phyloP scores from a whole-genome alignment of 2,329 filamentous ascomycete species.

The Aureobasidium namibiae region DNA sequence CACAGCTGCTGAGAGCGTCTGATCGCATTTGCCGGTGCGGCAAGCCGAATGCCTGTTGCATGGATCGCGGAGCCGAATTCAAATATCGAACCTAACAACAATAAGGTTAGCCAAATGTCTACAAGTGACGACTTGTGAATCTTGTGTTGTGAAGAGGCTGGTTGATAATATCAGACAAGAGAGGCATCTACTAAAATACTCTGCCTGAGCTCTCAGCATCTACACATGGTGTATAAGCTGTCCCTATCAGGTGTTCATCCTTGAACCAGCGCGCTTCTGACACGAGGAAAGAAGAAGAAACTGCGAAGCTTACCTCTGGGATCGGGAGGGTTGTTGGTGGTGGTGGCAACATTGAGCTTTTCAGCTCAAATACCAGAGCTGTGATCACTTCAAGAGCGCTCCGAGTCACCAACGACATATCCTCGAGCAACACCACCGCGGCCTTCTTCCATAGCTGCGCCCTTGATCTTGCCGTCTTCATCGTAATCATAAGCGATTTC shows the following conservation, averaged over 20 bases:
- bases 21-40: not conserved
- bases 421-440: slow-evolving; percentile 81
- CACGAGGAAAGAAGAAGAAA: slow-evolving; percentile 17
- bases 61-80: not conserved
- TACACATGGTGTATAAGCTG: slow-evolving; percentile 83
- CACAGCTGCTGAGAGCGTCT: not conserved
- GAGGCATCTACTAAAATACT: slow-evolving; percentile 99
- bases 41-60: not conserved
- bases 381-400: not conserved
- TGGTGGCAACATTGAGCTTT: too few species aligned
- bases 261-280: slow-evolving; percentile 20
- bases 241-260: slow-evolving; percentile 99
- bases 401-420: slow-evolving; percentile 62
- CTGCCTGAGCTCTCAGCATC: slow-evolving; percentile 81
- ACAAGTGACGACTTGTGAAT: not conserved
- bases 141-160: not conserved
- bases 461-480: slow-evolving; percentile 38
- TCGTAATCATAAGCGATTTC: slow-evolving; percentile 52
- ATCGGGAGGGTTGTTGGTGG: too few species aligned
- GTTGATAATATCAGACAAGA: slow-evolving; percentile 58
- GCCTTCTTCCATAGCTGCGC: slow-evolving; percentile 73
- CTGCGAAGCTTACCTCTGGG: slow-evolving; percentile 65
- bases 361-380: not conserved
- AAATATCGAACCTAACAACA: not conserved
- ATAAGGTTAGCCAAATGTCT: not conserved